Percentiles rank a stretch among this genome's conserved stretches.
These are phyloP conservation scores for Talaromyces sp. DNA, from an alignment of 2,329 filamentous ascomycete genomes.

Conservation along the genomic window DNA sequence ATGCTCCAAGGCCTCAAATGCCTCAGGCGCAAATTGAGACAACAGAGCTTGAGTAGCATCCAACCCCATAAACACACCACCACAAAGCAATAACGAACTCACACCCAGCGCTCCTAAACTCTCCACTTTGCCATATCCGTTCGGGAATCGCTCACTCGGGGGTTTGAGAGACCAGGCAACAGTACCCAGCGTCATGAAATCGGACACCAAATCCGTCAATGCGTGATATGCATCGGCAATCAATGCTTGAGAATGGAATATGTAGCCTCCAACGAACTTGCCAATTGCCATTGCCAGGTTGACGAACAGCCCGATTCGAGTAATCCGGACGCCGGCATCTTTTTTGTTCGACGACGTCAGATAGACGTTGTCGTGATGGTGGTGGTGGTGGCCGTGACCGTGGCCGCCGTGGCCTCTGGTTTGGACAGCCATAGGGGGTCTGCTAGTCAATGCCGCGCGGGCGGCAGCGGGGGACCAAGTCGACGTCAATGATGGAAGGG, in stretches of 20 bases:
- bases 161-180: constrained; percentile 89
- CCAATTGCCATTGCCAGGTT: constrained; percentile 92
- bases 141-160: constrained; percentile 77
- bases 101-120: constrained; percentile 90
- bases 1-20: constrained; percentile 49
- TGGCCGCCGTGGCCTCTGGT: constrained; percentile 47
- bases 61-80: constrained; percentile 88
- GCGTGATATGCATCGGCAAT: constrained; percentile 93
- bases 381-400: constrained; percentile 57
- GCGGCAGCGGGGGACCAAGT: constrained; percentile 20
- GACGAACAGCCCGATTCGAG: constrained; percentile 78
- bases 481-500: not conserved
- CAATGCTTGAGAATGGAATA: constrained; percentile 92
- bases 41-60: constrained; percentile 68
- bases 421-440: constrained; percentile 34
- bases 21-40: constrained; percentile 67
- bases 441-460: constrained; percentile 23
- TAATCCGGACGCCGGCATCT: constrained; percentile 92
- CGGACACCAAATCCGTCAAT: constrained; percentile 89
- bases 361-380: constrained; percentile 82
- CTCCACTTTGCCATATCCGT: constrained; percentile 96
- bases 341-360: constrained; percentile 78
- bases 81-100: constrained; percentile 81
- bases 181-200: constrained; percentile 88
- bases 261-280: constrained; percentile 87